Base-by-base conservation (phyloP, 352 stramenopile species). In the Blastocystis sp. region DNA sequence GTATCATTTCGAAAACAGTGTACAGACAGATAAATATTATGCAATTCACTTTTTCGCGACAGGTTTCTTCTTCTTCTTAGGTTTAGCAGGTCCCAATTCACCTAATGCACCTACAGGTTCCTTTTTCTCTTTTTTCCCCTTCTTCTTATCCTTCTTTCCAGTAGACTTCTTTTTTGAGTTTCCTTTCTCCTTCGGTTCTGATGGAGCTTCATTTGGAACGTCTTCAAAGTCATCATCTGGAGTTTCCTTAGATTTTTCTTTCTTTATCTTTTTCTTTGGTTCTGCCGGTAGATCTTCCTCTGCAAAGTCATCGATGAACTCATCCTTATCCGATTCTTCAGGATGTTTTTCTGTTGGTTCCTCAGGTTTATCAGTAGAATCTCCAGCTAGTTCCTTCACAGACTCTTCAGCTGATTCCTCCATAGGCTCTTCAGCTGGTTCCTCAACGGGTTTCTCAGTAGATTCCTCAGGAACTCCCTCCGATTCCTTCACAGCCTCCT, bases 121-220 rank as follows among this genome's bases (percentile, higher is more conserved):
- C 30, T 78, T 89, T 27, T 78, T 89, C 0, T 64, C 51, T 35
- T 35, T 60, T 51, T 42, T 15, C 51, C 57, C 60, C 33, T 76
- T 89, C 57, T 44, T 89, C 11, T 88, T 57, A 27, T 88, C 73
- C 44, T 75, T 88, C 24, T 88, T 42, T 44, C 73, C 30, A 17
- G 30, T 5, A 22, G 22, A 35, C 62, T 88, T 60, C 42, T 54
- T 59, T 24, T 42, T 48, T 40, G 44, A 17, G 2, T 80, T 53
- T 80, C 13, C 15, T 37, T 80, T 80, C 54, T 80, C 35, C 54
- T 80, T 51, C 60, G 57, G 33, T 53, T 66, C 73, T 15, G 22
- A 37, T 30, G 53, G 53, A 37, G 58, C 66, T 54, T 82, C 57
- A 2, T 77, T 44, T 24, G 68, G 44, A 35, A 44, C 4, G 30